These are phyloP conservation scores for Lichtheimia ramosa DNA, from an alignment of 371 early-diverging fungal genomes.

Conservation along the genomic window DNA sequence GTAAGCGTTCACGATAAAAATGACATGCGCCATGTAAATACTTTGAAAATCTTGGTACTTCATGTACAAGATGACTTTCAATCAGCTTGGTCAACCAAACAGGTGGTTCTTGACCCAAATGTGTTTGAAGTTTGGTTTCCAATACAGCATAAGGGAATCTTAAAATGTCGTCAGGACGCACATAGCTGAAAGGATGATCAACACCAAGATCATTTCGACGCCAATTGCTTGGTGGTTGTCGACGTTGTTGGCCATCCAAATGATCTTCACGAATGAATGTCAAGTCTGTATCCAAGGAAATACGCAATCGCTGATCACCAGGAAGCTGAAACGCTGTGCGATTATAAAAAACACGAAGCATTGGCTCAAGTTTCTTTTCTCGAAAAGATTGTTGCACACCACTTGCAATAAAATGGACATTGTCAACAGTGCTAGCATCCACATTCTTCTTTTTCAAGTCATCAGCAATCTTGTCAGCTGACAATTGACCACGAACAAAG, in stretches of 20 bases:
- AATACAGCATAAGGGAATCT: slow-evolving; percentile 32
- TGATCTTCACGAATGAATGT: slow-evolving; percentile 87
- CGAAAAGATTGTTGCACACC: slow-evolving; percentile 73
- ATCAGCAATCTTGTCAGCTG: slow-evolving; percentile 81
- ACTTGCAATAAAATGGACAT: slow-evolving; percentile 63
- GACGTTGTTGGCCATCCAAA: slow-evolving; percentile 42
- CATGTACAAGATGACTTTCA: slow-evolving; percentile 85
- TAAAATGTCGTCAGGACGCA: slow-evolving; percentile 64
- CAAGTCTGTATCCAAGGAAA: slow-evolving; percentile 92
- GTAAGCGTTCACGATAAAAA: slow-evolving; percentile 19
- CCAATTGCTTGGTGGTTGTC: slow-evolving; percentile 84
- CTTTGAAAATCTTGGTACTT: slow-evolving; percentile 97
- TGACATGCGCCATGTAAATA: slow-evolving; percentile 87
- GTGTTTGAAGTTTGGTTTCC: slow-evolving; percentile 71
- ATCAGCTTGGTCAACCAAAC: slow-evolving; percentile 90
- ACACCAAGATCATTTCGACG: slow-evolving; percentile 81
- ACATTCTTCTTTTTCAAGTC: slow-evolving; percentile 68
- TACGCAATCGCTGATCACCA: slow-evolving; percentile 87
- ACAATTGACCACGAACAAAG: slow-evolving; percentile 73
- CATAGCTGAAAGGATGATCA: slow-evolving; percentile 82
- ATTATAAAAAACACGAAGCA: slow-evolving; percentile 88
- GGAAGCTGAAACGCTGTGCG: slow-evolving; percentile 97
- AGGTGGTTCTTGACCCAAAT: slow-evolving; percentile 84
- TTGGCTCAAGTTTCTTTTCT: slow-evolving; percentile 73
- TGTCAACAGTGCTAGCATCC: slow-evolving; percentile 66